A percentile compares a stretch with the other conserved stretches of the same genome.
phyloP scores from a whole-genome alignment of 306 rosid genomes.

The Benincasa hispida region DNA sequence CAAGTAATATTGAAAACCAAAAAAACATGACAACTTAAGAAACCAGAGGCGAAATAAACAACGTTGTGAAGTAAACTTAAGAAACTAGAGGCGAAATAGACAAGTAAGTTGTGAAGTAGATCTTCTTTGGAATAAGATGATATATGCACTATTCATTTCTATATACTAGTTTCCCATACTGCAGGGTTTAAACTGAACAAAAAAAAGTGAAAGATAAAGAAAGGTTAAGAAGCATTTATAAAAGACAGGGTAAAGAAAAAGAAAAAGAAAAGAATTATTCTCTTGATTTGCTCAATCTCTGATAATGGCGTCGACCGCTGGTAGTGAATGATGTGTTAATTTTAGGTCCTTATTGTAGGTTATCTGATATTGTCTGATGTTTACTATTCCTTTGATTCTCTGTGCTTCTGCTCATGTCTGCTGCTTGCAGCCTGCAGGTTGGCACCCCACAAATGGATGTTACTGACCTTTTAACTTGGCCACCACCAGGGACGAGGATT shows the following conservation, averaged over 20 bases:
- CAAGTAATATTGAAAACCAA: neutral
- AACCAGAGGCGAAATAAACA: neutral
- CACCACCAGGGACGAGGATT: neutral
- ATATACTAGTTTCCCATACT: neutral
- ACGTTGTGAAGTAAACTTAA: neutral
- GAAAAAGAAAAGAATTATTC: neutral
- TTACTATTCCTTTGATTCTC: conserved; percentile 3
- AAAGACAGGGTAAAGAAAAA: neutral
- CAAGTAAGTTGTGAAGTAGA: neutral
- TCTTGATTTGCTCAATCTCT: conserved; percentile 4
- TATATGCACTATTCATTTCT: neutral
- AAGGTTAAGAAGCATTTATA: neutral
- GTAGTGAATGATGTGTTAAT: neutral
- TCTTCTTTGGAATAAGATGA: neutral
- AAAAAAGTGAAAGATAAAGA: neutral
- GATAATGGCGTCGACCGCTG: neutral
- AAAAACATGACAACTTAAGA: neutral
- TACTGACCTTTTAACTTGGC: neutral
- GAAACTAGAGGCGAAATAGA: conserved; percentile 1
- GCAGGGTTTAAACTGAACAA: neutral
- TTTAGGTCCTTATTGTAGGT: neutral
- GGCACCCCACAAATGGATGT: neutral
- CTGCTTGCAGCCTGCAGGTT: neutral
- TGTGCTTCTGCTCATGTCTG: neutral
- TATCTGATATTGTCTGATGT: neutral